Evolutionary conservation across 1,284 basidiomycete genomes (phyloP), one percentile per base, ranked within the genome.

Genomic region (Neolentinus lepideus): DNA sequence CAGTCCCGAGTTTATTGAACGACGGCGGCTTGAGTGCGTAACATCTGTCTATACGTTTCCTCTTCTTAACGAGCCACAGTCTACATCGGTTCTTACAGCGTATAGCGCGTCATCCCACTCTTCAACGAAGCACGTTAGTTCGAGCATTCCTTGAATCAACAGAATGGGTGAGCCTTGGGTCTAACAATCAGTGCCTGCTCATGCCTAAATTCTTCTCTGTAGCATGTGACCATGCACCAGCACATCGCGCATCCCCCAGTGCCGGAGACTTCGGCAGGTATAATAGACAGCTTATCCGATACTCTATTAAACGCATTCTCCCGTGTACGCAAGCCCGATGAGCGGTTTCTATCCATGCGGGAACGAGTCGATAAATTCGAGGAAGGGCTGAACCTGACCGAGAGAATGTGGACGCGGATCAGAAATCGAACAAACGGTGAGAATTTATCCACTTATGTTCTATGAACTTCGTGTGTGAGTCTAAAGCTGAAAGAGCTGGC

Each of bases 141-240:
- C 84, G 90, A 22, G 91, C 91, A 51, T 99, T 99, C 72, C 85
- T 99, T 56, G 92, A 94, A 68, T 97, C 94, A 11, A 90, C 90
- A 38, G 95, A 99, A 92, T 99, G 96, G 96, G 94, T 95, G 67
- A 58, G 83, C 67, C 16, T 14, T 52, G 27, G 11, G 51, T 16
- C 45, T 24, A 47, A 33, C 22, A 50, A 24, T 36, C 45, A 33
- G 26, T 52, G 24, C 53, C 35, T 11, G 45, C 45, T 47, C 45
- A 50, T 56, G 60, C 25, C 58, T 47, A 54, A 54, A 54, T 33
- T 52, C 35, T 25, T n/a, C 54, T 57, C 53, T 51, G 45, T 62
- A 95, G 92, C 88, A 92, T 65, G 93, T 97, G n/a, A 85, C 88
- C 63, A 97, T 95, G 90, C 93, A 97, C 69, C 90, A 92, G 66